These are phyloP conservation scores for Ganoderma multipileum DNA, from an alignment of 1,284 basidiomycete species.

Conservation along the genomic window DNA sequence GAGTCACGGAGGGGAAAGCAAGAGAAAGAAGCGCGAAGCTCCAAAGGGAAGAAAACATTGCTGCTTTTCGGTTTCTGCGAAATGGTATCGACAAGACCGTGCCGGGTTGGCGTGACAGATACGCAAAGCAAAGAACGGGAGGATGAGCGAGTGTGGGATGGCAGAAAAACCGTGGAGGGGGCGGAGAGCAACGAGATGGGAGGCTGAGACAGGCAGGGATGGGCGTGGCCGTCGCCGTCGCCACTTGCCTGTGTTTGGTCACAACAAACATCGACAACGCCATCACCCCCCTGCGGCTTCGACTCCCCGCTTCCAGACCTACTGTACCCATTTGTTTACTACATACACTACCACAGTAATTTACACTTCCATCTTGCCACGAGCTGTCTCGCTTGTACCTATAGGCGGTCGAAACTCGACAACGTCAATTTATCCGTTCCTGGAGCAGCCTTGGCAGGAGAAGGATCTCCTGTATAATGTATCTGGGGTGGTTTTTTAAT, in stretches of 20 bases:
- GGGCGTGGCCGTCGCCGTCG: slow-evolving; percentile 17
- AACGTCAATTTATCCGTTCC: background rate
- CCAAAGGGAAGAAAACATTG: slow-evolving; percentile 37
- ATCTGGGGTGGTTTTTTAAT: too few relatives aligned
- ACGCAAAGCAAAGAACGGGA: slow-evolving; percentile 33
- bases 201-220: slow-evolving; percentile 12
- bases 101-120: slow-evolving; percentile 10
- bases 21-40: slow-evolving; percentile 38
- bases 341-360: too few relatives aligned
- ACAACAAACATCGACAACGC: slow-evolving; percentile 11
- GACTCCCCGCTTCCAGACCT: background rate
- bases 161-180: slow-evolving; percentile 15
- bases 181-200: slow-evolving; percentile 15
- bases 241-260: slow-evolving; percentile 21
- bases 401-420: background rate
- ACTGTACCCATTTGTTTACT: too few relatives aligned
- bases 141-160: slow-evolving; percentile 30
- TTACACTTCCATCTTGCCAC: background rate
- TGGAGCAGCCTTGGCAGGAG: too few relatives aligned
- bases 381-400: background rate
- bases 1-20: slow-evolving; percentile 38
- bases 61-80: slow-evolving; percentile 20
- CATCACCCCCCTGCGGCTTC: slow-evolving; percentile 2
- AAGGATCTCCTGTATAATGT: too few relatives aligned
- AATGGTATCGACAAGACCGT: slow-evolving; percentile 6